Base-by-base conservation (phyloP, 129 eudicot genomes). In the Pulicaria dysenterica region DNA sequence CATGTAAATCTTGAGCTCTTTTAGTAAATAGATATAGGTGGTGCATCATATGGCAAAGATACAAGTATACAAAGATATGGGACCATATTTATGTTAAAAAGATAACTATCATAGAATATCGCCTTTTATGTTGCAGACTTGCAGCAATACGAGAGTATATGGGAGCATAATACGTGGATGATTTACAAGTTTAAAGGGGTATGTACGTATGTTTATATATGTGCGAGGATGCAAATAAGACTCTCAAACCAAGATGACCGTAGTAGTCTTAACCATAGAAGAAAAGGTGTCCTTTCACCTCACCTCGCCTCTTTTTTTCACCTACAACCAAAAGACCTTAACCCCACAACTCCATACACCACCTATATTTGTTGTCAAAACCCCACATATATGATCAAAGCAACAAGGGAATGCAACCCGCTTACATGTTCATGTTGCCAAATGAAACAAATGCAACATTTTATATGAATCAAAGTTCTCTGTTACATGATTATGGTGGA, bases 401-500 rank as follows among this genome's bases (percentile, higher is more conserved):
- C 31, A 24, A 24, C 31, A 24, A 24, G 31, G 31, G 31, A 24
- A 24, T 24, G 31, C 31, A 24, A 24, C 1, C 31, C 31, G 31
- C 31, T 24, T 24, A 24, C 31, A 24, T 24, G 31, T 55, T 55
- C 42, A 58, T 10, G 55, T 64, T 64, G 5, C 11, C 55, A 64
- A 4, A 64, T 8, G 36, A 19, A 9, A 64, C 17, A 64, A 43
- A 16, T 10, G 19, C 54, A 65, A 31, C 11, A 65, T 46, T 17
- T 16, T 46, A 44, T 24, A 24, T 9, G 45, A 45, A 65, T 59
- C 54, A 19, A 17, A 53, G 31, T 51, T 64, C 56, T 62, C 54
- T 24, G 13, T n/a, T 37, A 41, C 39, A 6, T 73, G 17, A 44
- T 24, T 42, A 51, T 64, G 65, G 34, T 64, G 66, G 54, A 34